phyloP scores from a whole-genome alignment of 371 early-diverging fungal genomes.

The Mortierella sp. region DNA sequence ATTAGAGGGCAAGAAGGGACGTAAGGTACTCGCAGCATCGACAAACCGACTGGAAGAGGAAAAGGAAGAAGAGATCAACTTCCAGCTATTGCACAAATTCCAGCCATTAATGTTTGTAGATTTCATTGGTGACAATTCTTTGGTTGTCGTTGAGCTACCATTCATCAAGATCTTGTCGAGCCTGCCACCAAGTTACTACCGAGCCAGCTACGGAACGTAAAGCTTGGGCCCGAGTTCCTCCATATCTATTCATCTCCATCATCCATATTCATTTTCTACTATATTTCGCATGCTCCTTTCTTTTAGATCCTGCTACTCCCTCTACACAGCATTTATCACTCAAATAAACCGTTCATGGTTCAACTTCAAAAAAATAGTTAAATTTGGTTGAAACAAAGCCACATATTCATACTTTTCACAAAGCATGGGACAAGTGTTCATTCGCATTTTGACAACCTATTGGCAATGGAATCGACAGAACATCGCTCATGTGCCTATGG shows the following conservation, averaged over 20 bases:
- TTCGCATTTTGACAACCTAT: not conserved
- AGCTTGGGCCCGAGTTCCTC: not conserved
- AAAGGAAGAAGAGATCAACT: constrained; percentile 63
- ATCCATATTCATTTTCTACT: constrained; percentile 6
- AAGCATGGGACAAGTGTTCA: not conserved
- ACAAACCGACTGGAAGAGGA: constrained; percentile 51
- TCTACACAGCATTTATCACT: constrained; percentile 8
- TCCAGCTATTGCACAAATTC: constrained; percentile 82
- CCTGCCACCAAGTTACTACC: constrained; percentile 87
- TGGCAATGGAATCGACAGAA: constrained; percentile 42
- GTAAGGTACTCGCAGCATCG: constrained; percentile 23
- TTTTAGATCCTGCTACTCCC: constrained; percentile 20
- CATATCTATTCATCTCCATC: not conserved
- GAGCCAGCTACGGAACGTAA: constrained; percentile 84
- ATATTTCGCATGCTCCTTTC: constrained; percentile 2
- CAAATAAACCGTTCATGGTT: constrained; percentile 3
- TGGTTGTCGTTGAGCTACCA: constrained; percentile 90
- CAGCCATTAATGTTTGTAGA: constrained; percentile 83
- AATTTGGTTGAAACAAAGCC: not conserved
- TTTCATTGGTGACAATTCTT: constrained; percentile 76
- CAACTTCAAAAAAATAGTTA: not conserved
- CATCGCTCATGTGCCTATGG: constrained; percentile 75
- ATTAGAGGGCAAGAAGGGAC: constrained; percentile 36
- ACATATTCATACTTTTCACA: not conserved
- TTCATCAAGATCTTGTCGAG: constrained; percentile 81